Evolutionary conservation across 768 basidiomycete species (phyloP).

Genomic region (Tremella fuciformis): DNA sequence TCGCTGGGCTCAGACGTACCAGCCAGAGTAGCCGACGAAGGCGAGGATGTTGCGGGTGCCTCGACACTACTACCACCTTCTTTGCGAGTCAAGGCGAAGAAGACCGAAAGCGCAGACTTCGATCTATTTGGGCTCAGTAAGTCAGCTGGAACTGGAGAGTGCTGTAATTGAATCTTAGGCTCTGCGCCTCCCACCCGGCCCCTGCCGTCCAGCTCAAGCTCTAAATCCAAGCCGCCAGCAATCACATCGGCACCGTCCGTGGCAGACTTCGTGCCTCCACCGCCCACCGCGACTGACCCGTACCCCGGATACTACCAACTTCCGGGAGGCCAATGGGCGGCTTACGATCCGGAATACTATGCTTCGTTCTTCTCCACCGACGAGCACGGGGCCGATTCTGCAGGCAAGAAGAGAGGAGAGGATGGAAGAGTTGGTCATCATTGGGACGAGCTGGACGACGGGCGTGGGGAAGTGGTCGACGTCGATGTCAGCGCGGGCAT

Average conservation of each 20-base stretch:
- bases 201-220: conserved; percentile 10
- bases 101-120: conserved; percentile 21
- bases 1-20: not conserved
- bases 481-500: conserved; percentile 34
- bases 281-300: conserved; percentile 38
- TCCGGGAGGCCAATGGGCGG: conserved; percentile 43
- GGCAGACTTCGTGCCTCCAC: conserved; percentile 43
- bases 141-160: not conserved
- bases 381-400: conserved; percentile 1
- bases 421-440: conserved; percentile 43
- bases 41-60: conserved; percentile 19
- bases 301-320: conserved; percentile 51
- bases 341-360: conserved; percentile 48
- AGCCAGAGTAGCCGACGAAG: conserved; percentile 16
- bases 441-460: conserved; percentile 42
- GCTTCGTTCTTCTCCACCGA: conserved; percentile 36
- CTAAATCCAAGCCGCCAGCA: conserved; percentile 15
- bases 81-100: conserved; percentile 24
- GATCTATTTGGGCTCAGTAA: conserved; percentile 46
- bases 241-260: conserved; percentile 46
- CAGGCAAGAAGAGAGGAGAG: conserved; percentile 12
- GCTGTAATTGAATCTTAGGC: not conserved
- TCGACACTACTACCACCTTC: conserved; percentile 30
- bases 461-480: conserved; percentile 29
- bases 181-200: not conserved